Evolutionary conservation across 148 eudicot genomes (phyloP), one percentile per base, ranked within the genome.

Genomic region (Chenopodium quinoa): DNA sequence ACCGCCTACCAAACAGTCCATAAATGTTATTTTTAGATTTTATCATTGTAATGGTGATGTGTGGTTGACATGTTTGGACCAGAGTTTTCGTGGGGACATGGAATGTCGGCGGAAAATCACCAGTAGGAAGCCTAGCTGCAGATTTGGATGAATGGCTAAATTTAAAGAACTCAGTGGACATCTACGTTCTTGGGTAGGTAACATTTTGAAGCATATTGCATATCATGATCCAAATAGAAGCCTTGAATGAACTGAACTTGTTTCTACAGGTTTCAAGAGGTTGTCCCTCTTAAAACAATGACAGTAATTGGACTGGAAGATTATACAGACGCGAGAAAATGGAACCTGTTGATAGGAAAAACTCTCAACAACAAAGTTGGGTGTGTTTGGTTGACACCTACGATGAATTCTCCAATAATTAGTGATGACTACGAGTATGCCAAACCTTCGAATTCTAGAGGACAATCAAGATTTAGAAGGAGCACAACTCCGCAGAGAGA

Each of bases 331-430:
- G 93, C 93, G 27, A 87, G 93, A 40, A 92, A 90, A 86, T 92
- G 95, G 95, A 86, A 84, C 72, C 66, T 92, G 74, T 85, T 94
- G 17, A 89, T 94, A 13, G 98, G 94, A 11, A 90, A 91, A 83
- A 91, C 90, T 2, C 91, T 94, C 34, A 92, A 94, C 71, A 85
- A 90, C 88, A 92, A 81, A 87, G 88, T 91, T 19, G 97, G 93
- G 29, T 86, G 91, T 48, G 91, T 92, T n/a, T 91, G 94, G 94
- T 71, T 92, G 82, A 89, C 98, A 66, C 90, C 94, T 13, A 80
- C 87, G 73, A 40, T 80, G 44, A 83, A 81, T 20, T 83, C 84
- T 77, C 88, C 92, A 25, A 67, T 84, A 8, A 78, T 68, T 60
- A 84, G 80, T 62, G 93, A 92, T 25, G 83, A 89, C 52, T 89